phyloP scores from a whole-genome alignment of 2,329 filamentous ascomycete genomes.

The Sclerotinia spermophila region DNA sequence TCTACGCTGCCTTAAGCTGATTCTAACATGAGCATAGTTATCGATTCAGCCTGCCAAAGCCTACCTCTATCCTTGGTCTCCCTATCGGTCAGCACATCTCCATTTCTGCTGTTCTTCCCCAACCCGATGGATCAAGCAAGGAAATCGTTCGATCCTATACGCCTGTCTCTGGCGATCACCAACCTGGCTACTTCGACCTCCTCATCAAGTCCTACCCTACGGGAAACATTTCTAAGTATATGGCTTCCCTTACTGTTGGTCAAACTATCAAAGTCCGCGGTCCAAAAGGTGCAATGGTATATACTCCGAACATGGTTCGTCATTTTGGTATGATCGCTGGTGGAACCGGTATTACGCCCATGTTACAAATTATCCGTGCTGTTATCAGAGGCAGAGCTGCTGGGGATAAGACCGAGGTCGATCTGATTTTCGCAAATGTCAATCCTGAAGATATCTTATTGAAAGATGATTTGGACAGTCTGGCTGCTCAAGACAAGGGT shows the following conservation, averaged over 20 bases:
- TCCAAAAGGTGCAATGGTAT: conserved; percentile 97
- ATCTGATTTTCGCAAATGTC: conserved; percentile 96
- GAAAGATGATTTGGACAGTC: conserved; percentile 81
- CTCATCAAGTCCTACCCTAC: conserved; percentile 97
- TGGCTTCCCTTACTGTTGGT: conserved; percentile 78
- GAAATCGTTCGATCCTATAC: conserved; percentile 91
- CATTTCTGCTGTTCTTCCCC: conserved; percentile 71
- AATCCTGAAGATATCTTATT: conserved; percentile 89
- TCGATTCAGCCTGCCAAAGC: conserved; percentile 79
- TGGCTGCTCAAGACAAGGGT: conserved; percentile 71
- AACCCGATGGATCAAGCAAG: conserved; percentile 67
- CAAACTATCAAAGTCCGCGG: conserved; percentile 87
- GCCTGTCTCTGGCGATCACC: conserved; percentile 83
- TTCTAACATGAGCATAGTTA: conserved; percentile 55
- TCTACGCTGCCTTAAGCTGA: background rate
- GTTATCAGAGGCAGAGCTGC: conserved; percentile 75
- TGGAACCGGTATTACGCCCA: conserved; percentile 95
- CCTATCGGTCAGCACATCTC: conserved; percentile 99
- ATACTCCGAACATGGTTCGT: conserved; percentile 93
- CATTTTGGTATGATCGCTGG: conserved; percentile 98
- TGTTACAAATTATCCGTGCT: conserved; percentile 93
- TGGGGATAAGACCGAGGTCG: conserved; percentile 83
- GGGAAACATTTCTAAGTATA: conserved; percentile 93
- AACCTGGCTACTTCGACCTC: conserved; percentile 89
- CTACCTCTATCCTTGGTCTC: conserved; percentile 81